phyloP scores from a whole-genome alignment of 1,284 basidiomycete genomes.

The Pholiota adiposa region DNA sequence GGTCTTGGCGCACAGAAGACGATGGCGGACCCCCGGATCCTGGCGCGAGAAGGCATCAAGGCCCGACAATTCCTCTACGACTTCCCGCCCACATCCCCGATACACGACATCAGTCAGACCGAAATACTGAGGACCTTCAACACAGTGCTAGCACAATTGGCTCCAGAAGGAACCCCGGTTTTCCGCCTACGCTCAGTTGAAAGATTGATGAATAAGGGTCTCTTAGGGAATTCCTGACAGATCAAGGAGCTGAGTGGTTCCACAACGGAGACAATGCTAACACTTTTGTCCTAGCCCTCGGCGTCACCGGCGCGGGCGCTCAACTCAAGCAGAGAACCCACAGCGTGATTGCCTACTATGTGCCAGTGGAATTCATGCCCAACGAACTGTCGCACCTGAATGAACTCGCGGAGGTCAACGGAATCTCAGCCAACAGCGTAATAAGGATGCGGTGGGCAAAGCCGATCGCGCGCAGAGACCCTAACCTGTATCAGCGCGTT shows the following conservation, averaged over 20 bases:
- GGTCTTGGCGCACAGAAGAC: neutral
- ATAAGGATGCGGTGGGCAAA: constrained; percentile 25
- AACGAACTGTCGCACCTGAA: neutral
- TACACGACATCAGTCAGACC: neutral
- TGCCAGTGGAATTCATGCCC: neutral
- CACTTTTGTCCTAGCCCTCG: neutral
- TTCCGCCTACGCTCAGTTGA: neutral
- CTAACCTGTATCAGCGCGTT: constrained; percentile 10
- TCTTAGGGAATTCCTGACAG: neutral
- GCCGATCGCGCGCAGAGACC: constrained; percentile 6
- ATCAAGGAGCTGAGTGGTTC: neutral
- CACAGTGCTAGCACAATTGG: neutral
- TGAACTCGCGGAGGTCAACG: constrained; percentile 17
- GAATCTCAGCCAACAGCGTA: neutral
- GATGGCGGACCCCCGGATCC: neutral
- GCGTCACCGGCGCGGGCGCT: neutral
- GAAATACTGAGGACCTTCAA: neutral
- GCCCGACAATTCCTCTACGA: neutral
- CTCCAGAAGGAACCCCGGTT: neutral
- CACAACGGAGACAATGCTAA: too few relatives aligned
- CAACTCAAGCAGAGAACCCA: neutral
- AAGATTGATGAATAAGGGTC: neutral
- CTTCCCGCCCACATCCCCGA: neutral
- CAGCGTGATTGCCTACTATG: neutral
- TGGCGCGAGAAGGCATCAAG: neutral